Evolutionary conservation across 2,329 filamentous ascomycete species (phyloP).

Genomic region (Dactylellina drechsleri): DNA sequence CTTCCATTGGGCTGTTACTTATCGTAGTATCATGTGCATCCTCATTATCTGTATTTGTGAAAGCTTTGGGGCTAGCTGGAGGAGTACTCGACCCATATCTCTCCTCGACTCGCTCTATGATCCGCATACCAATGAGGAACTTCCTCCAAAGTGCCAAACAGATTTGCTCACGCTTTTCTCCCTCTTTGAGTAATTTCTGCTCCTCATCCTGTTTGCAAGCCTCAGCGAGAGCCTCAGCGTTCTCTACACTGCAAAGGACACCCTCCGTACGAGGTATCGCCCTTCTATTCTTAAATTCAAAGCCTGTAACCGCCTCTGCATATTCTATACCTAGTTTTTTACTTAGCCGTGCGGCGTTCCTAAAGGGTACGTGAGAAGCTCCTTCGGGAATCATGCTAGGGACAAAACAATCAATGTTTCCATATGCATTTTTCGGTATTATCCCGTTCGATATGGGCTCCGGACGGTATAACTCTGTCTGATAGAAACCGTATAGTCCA

Average conservation of each 20-base stretch:
- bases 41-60: too few species aligned
- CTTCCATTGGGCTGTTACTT: too few species aligned
- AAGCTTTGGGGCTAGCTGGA: too few species aligned
- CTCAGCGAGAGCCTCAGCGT: constrained; percentile 65
- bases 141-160: constrained; percentile 69
- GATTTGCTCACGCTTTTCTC: constrained; percentile 33
- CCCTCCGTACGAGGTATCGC: constrained; percentile 88
- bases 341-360: constrained; percentile 75
- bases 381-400: constrained; percentile 24
- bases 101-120: constrained; percentile 76
- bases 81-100: constrained; percentile 60
- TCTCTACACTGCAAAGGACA: constrained; percentile 77
- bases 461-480: constrained; percentile 73
- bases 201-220: constrained; percentile 51
- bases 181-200: constrained; percentile 29
- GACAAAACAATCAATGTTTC: constrained; percentile 70
- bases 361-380: constrained; percentile 26
- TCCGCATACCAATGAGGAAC: constrained; percentile 71
- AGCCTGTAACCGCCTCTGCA: constrained; percentile 88
- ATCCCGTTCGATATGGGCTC: constrained; percentile 77
- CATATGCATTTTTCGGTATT: constrained; percentile 83
- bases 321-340: constrained; percentile 82
- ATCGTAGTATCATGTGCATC: too few species aligned
- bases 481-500: constrained; percentile 67
- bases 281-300: constrained; percentile 84